Base-by-base conservation (phyloP, 768 basidiomycete genomes). In the Xerocomellus dryophilus region DNA sequence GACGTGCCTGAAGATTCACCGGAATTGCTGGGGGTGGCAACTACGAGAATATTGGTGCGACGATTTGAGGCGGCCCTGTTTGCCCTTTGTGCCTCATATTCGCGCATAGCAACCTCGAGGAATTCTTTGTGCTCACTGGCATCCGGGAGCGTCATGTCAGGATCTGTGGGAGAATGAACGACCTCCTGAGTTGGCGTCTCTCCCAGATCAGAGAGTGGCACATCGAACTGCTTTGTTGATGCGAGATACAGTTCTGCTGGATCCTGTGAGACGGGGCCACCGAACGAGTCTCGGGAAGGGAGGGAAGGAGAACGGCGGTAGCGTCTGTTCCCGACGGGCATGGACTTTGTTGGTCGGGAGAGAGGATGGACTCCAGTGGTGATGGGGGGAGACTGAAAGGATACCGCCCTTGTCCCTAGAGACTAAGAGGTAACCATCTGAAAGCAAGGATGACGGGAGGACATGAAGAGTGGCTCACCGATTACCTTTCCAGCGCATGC, bases 251-350 rank as follows among this genome's bases (percentile, higher is more conserved):
- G 68, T 48, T 76, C 72, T 27, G 76, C 76, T 9, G 75, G 76
- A 53, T 84, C 78, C 35, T 76, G 74, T 2, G 78, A 74, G n/a
- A 76, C 56, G 34, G 74, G 73, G 32, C 76, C 80, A 38, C 76
- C 83, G 54, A 88, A 86, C 2, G 86, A 88, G 65, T 87, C 85
- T 64, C 81, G 77, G 4, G 84, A 84, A 9, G 67, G 65, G 35
- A 61, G 62, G 7, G 75, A 74, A 20, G 69, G 70, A n/a, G 74
- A 75, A 23, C 75, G 67, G 43, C 44, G 63, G 45, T 53, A 60
- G n/a, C 53, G 58, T 23, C 56, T 59, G 18, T 61, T 62, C 14
- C 56, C 59, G 49, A 59, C 50, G 14, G 58, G 67, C 53, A 69
- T 61, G 27, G 66, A 61, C n/a, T 52, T 54, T 50, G 63, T 50